These are phyloP conservation scores for Aspergillus texensis DNA, from an alignment of 2,329 filamentous ascomycete genomes.

Conservation along the genomic window DNA sequence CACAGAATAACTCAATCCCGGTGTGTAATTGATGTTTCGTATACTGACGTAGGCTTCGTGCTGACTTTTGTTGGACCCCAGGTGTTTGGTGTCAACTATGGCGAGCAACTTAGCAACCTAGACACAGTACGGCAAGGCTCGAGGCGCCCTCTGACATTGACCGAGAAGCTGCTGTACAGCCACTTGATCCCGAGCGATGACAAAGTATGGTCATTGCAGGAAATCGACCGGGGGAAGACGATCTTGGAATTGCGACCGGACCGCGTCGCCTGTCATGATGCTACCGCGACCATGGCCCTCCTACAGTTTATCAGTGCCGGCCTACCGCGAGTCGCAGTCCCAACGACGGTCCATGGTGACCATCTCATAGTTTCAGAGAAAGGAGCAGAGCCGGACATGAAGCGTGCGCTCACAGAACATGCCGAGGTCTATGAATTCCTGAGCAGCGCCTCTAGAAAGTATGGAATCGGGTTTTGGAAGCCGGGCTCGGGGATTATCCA, in stretches of 20 bases:
- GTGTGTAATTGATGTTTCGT: no score
- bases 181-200: constrained; percentile 35
- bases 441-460: constrained; percentile 47
- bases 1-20: no score
- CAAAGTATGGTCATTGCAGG: constrained; percentile 19
- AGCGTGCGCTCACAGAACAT: constrained; percentile 31
- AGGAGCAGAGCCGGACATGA: constrained; percentile 24
- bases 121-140: background rate
- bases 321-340: constrained; percentile 39
- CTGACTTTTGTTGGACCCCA: no score
- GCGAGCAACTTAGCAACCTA: no score
- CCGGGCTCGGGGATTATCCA: constrained; percentile 23
- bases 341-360: constrained; percentile 46
- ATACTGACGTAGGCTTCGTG: no score
- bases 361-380: constrained; percentile 38
- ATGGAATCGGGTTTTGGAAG: constrained; percentile 49
- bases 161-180: constrained; percentile 46
- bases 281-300: constrained; percentile 47
- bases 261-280: constrained; percentile 48
- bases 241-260: constrained; percentile 42
- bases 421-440: constrained; percentile 45
- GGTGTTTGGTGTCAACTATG: no score
- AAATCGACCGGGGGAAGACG: constrained; percentile 42
- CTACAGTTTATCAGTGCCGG: constrained; percentile 49
- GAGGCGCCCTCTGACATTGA: constrained; percentile 36